Conservation (phyloP, 805 yeast genomes). For the Candida methanosorbosa region DNA sequence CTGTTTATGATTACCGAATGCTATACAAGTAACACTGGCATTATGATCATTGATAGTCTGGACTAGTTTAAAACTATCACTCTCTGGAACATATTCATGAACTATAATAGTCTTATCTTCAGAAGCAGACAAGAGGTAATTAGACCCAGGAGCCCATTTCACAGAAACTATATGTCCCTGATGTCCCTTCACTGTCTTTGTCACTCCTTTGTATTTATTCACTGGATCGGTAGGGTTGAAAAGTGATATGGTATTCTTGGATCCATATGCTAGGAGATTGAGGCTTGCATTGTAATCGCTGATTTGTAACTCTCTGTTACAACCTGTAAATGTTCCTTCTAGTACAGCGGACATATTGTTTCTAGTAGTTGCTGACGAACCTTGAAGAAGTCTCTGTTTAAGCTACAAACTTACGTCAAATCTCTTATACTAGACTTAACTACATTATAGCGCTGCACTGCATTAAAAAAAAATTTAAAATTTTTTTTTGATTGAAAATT, state of each 20-base stretch:
- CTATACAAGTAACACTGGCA: slow-evolving; percentile 47
- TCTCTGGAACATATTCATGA: slow-evolving; percentile 7
- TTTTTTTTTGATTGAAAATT: neutral
- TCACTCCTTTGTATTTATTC: slow-evolving; percentile 34
- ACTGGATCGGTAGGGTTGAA: slow-evolving; percentile 47
- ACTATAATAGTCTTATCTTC: slow-evolving; percentile 58
- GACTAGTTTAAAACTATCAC: slow-evolving; percentile 21
- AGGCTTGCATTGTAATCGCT: slow-evolving; percentile 37
- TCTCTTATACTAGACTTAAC: too few species aligned
- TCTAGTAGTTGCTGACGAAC: too few species aligned
- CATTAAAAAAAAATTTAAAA: neutral
- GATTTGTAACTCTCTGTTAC: slow-evolving; percentile 56
- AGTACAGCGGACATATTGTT: too few species aligned
- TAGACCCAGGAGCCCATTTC: slow-evolving; percentile 38
- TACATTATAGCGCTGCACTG: too few species aligned
- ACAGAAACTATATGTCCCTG: slow-evolving; percentile 59
- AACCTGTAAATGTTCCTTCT: slow-evolving; percentile 64
- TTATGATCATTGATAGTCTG: slow-evolving; percentile 32
- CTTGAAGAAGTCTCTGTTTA: too few species aligned
- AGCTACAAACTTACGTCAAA: too few species aligned
- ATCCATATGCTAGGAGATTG: slow-evolving; percentile 60
- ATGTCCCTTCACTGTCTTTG: slow-evolving; percentile 52
- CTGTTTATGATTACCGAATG: slow-evolving; percentile 26
- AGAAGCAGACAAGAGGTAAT: slow-evolving; percentile 48
- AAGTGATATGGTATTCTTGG: slow-evolving; percentile 54